Evolutionary conservation across 768 basidiomycete genomes (phyloP).

Genomic region (Russula earlei): DNA sequence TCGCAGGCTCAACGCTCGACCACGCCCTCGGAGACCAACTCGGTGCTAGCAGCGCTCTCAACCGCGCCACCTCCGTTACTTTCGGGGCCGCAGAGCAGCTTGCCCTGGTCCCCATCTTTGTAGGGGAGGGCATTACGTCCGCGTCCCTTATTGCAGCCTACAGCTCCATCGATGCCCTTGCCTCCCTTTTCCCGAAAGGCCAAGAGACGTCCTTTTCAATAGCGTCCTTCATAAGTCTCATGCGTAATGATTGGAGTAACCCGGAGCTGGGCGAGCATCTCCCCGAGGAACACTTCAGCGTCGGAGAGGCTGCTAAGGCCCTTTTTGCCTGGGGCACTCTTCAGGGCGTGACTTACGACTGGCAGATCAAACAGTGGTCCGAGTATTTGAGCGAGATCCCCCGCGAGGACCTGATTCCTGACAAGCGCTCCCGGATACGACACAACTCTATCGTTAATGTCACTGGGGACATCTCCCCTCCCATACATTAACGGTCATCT

Average conservation of each 20-base stretch:
- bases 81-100: slow-evolving; percentile 61
- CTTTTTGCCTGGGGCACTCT: slow-evolving; percentile 74
- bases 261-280: slow-evolving; percentile 41
- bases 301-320: slow-evolving; percentile 57
- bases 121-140: slow-evolving; percentile 68
- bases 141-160: slow-evolving; percentile 68
- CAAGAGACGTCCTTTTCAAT: slow-evolving; percentile 77
- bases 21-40: slow-evolving; percentile 53
- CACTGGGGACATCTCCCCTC: slow-evolving; percentile 61
- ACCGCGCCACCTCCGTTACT: slow-evolving; percentile 48
- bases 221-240: slow-evolving; percentile 68
- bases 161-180: slow-evolving; percentile 64
- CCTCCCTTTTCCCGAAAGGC: slow-evolving; percentile 62
- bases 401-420: slow-evolving; percentile 38
- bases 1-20: slow-evolving; percentile 54
- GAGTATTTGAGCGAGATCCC: slow-evolving; percentile 56
- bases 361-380: slow-evolving; percentile 68
- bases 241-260: slow-evolving; percentile 67
- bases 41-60: slow-evolving; percentile 48
- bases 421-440: slow-evolving; percentile 6
- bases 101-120: slow-evolving; percentile 62
- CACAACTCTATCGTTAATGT: slow-evolving; percentile 54
- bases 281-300: slow-evolving; percentile 51
- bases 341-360: slow-evolving; percentile 73
- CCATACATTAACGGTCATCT: slow-evolving; percentile 62